These are phyloP conservation scores for Candida tammaniensis DNA, from an alignment of 805 yeast species.

Conservation along the genomic window DNA sequence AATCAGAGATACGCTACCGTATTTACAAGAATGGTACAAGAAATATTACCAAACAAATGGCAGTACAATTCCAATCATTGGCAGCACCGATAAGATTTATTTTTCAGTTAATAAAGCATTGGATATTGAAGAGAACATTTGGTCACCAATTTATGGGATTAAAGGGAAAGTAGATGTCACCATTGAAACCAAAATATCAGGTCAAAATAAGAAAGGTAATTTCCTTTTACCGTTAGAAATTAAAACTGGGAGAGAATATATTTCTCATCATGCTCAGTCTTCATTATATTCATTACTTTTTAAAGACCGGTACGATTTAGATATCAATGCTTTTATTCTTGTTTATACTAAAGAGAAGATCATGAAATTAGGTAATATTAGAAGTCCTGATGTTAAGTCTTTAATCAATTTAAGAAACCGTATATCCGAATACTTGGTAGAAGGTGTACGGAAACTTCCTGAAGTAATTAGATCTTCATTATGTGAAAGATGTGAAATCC, in stretches of 20 bases:
- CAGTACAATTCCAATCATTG: slow-evolving; percentile 1
- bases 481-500: slow-evolving; percentile 61
- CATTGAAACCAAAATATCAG: slow-evolving; percentile 52
- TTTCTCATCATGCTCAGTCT: slow-evolving; percentile 83
- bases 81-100: slow-evolving; percentile 18
- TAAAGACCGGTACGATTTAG: slow-evolving; percentile 74
- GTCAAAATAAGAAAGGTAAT: slow-evolving; percentile 21
- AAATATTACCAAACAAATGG: slow-evolving; percentile 32
- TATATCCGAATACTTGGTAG: slow-evolving; percentile 56
- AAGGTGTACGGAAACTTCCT: slow-evolving; percentile 52
- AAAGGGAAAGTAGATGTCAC: slow-evolving; percentile 91
- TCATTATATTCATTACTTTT: slow-evolving; percentile 75
- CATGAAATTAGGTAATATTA: slow-evolving; percentile 53
- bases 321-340: slow-evolving; percentile 61
- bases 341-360: slow-evolving; percentile 67
- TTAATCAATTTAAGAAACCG: slow-evolving; percentile 71
- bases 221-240: slow-evolving; percentile 79
- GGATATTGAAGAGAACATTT: slow-evolving; percentile 85
- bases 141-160: slow-evolving; percentile 89
- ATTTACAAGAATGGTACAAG: slow-evolving; percentile 53
- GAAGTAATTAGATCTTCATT: slow-evolving; percentile 47
- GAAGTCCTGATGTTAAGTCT: slow-evolving; percentile 57
- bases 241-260: slow-evolving; percentile 72
- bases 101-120: slow-evolving; percentile 62
- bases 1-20: slow-evolving; percentile 47